Conservation (phyloP, 140 eudicot genomes). For the Stevia rebaudiana region DNA sequence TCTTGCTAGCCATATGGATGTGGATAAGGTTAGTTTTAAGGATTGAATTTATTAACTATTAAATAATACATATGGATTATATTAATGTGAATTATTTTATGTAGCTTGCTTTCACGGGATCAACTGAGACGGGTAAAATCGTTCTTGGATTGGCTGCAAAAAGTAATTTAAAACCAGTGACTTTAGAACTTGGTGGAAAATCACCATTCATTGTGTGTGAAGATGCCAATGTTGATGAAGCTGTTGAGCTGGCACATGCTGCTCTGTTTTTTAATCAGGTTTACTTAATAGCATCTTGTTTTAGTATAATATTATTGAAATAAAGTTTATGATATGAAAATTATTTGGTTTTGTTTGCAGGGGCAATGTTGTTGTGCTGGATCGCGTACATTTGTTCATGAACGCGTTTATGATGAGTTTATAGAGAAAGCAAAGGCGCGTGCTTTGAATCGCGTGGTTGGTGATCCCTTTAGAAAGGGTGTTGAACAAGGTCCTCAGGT, state of each 20-base stretch:
- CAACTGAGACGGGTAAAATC: conserved; percentile 63
- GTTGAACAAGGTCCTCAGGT: conserved; percentile 99
- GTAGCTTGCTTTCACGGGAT: conserved; percentile 94
- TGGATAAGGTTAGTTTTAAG: conserved; percentile 66
- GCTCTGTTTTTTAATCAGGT: conserved; percentile 94
- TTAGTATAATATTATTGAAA: background rate
- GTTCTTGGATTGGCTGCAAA: conserved; percentile 77
- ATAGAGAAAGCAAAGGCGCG: conserved; percentile 76
- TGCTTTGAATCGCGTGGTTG: conserved; percentile 73
- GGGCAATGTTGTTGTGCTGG: conserved; percentile 99
- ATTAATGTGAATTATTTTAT: background rate
- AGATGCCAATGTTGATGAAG: conserved; percentile 85
- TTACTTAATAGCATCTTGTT: background rate
- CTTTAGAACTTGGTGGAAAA: conserved; percentile 93
- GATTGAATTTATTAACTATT: background rate
- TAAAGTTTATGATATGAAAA: background rate
- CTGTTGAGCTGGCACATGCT: conserved; percentile 80
- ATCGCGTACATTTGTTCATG: conserved; percentile 90
- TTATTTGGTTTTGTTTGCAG: conserved; percentile 24
- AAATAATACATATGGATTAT: background rate
- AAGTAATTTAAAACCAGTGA: conserved; percentile 82
- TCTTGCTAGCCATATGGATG: conserved; percentile 96
- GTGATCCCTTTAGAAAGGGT: conserved; percentile 84
- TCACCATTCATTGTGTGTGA: conserved; percentile 93
- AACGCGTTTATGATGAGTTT: conserved; percentile 79